Base-by-base conservation (phyloP, 108 stramenopile genomes). In the Nitzschia putrida region DNA sequence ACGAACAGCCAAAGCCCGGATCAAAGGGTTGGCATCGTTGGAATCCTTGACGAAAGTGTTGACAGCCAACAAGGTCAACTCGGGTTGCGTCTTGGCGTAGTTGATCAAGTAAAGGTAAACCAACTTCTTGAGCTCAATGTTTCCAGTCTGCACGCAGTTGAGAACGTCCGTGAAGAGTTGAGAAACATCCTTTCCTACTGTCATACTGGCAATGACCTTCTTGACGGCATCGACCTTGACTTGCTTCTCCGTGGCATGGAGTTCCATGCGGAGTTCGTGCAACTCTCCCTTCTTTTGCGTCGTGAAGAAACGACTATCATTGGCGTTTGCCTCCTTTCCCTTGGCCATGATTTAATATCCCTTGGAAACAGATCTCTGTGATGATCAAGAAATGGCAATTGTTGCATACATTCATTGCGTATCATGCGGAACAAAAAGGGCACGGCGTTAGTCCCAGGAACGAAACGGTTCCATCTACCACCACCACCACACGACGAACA, bases 11-110 rank as follows among this genome's bases (percentile, higher is more conserved):
- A 99, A 79, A 2, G 99, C 99, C 16, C 99, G 97, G 70, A 99
- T 98, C 53, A 99, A 80, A 26, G 99, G 99, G 77, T 99, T 99
- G 24, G 94, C 83, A 82, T 99, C 96, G 65, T 80, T 91, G 20
- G 98, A 95, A 78, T 99, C 98, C 84, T 98, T 97, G 53, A 98
- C 97, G 76, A 99, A 99, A 29, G 98, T 97, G 74, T 99, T 99
- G 61, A 99, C 99, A n/a, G 99, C 99, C 70, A 99, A 68, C 34
- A 99, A 71, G 25, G 99, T 97, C 61, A 98, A 66, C 57, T 99
- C 99, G 18, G 99, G 99, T 66, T 98, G 96, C 23, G 89, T 91
- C 86, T 99, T 99, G 88, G 99, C 97, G 73, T 99, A 99, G 87
- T 99, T 99, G 78, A 99, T 99, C 44, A 99, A 80, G 74, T 99